phyloP scores from a whole-genome alignment of 192 early-diverging fungal genomes.

The Powellomyces hirtus region DNA sequence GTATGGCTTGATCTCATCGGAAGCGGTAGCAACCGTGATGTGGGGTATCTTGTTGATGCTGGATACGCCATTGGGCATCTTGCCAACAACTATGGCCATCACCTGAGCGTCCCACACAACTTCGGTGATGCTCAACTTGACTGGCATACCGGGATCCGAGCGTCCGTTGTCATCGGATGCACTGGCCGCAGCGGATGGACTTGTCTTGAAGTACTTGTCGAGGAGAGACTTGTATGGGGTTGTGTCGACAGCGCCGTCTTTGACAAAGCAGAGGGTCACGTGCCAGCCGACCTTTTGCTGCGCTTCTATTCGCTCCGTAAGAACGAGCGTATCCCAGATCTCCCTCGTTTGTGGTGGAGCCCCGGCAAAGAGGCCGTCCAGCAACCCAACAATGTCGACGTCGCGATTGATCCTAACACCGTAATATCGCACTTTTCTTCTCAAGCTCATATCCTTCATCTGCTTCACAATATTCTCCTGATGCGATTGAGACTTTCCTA shows the following conservation, averaged over 20 bases:
- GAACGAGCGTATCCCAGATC: not conserved
- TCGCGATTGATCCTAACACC: slow-evolving; percentile 14
- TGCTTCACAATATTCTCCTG: slow-evolving; percentile 25
- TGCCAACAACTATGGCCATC: slow-evolving; percentile 23
- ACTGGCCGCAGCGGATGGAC: not conserved
- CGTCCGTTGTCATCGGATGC: not conserved
- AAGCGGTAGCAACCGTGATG: slow-evolving; percentile 31
- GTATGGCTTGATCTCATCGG: slow-evolving; percentile 26
- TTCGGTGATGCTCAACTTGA: not conserved
- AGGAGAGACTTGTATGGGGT: not conserved
- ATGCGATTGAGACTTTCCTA: slow-evolving; percentile 37
- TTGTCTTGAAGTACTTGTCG: not conserved
- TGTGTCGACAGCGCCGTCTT: not conserved
- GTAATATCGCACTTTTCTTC: slow-evolving; percentile 19
- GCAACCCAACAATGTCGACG: slow-evolving; percentile 5
- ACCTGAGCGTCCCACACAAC: slow-evolving; percentile 32
- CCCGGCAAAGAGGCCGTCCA: slow-evolving; percentile 5
- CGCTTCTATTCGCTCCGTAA: not conserved
- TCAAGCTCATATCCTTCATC: slow-evolving; percentile 17
- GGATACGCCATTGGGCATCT: not conserved
- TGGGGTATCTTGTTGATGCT: slow-evolving; percentile 31
- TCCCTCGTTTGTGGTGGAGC: not conserved
- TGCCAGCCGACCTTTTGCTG: slow-evolving; percentile 21
- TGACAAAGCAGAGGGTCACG: slow-evolving; percentile 23
- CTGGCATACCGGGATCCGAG: slow-evolving; percentile 8